A percentile compares a stretch with the other conserved stretches of the same genome.
phyloP scores from a whole-genome alignment of 371 early-diverging fungal genomes.

The Actinomortierella wolfii region DNA sequence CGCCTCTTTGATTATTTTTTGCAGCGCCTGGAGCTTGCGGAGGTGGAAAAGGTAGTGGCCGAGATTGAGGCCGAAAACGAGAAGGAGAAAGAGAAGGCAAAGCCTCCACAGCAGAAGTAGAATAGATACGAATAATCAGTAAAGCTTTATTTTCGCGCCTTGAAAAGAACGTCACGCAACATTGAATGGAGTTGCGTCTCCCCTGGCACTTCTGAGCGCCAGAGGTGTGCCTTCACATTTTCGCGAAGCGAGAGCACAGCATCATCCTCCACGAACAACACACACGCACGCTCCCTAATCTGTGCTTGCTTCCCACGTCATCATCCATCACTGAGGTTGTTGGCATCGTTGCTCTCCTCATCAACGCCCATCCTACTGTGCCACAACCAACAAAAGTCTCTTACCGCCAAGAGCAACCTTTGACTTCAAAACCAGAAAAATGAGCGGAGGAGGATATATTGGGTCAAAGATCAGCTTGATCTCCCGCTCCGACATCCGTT shows the following conservation, averaged over 20 bases:
- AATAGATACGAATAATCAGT: too few relatives aligned
- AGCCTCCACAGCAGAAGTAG: conserved; percentile 28
- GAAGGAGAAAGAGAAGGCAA: conserved; percentile 75
- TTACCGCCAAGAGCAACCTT: too few relatives aligned
- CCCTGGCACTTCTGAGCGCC: too few relatives aligned
- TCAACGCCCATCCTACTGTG: background rate
- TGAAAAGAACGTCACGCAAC: too few relatives aligned
- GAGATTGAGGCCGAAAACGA: conserved; percentile 95
- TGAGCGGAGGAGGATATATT: conserved; percentile 71
- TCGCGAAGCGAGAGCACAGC: too few relatives aligned
- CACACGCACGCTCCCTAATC: too few relatives aligned
- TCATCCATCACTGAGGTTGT: background rate
- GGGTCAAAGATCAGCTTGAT: conserved; percentile 85
- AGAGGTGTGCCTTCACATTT: too few relatives aligned
- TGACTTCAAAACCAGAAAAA: conserved; percentile 18
- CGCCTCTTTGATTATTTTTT: background rate
- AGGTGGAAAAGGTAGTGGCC: conserved; percentile 84
- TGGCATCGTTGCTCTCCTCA: background rate
- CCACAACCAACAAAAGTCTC: background rate
- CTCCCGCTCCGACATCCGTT: conserved; percentile 90
- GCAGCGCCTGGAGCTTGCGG: conserved; percentile 75
- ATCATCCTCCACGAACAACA: too few relatives aligned
- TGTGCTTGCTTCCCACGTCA: background rate
- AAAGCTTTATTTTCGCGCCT: too few relatives aligned
- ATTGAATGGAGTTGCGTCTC: too few relatives aligned